Evolutionary conservation across 2,329 filamentous ascomycete species (phyloP), one percentile per base, ranked within the genome.

Genomic region (Xylariaceae sp.): DNA sequence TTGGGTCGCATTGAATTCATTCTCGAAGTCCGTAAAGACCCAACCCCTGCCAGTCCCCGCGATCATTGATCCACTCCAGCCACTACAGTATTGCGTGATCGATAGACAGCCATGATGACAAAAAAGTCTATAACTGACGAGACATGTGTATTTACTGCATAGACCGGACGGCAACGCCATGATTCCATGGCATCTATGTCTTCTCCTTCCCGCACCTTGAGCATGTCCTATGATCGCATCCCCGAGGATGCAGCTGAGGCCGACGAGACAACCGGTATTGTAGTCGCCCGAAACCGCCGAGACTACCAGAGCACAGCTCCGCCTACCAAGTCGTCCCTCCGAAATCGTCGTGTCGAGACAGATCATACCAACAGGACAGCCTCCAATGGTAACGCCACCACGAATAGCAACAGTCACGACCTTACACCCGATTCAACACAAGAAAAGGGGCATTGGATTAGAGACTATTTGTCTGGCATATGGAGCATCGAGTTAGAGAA

Each of bases 401-500:
- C n/a, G n/a, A n/a, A n/a, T n/a, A 51, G 43, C 37, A 42, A 34
- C 29, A 34, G 42, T 52, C 38, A 23, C 48, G 42, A 44, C 40
- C 48, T 12, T 53, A 48, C 53, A n/a, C 52, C 56, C 12, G 43
- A 39, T 19, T 22, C 44, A 17, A 33, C 17, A 37, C 52, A 61
- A 33, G 50, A 65, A 47, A 63, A 64, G 8, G 27, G 27, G 50
- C 53, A 64, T 34, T 82, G 82, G 76, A 82, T 77, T 74, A 69
- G 69, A 55, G 60, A 61, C 23, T 63, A 79, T 32, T 55, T 73
- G 20, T 67, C 62, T 6, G 66, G 71, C 46, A 74, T 83, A 42
- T 73, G 71, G 57, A 79, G 78, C 5, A 76, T 93, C 41, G 87
- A 92, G 70, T 67, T 93, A 49, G 88, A 93, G 65, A 93, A 93